phyloP scores from a whole-genome alignment of 1,284 basidiomycete species.

The Pseudozyma thailandica region DNA sequence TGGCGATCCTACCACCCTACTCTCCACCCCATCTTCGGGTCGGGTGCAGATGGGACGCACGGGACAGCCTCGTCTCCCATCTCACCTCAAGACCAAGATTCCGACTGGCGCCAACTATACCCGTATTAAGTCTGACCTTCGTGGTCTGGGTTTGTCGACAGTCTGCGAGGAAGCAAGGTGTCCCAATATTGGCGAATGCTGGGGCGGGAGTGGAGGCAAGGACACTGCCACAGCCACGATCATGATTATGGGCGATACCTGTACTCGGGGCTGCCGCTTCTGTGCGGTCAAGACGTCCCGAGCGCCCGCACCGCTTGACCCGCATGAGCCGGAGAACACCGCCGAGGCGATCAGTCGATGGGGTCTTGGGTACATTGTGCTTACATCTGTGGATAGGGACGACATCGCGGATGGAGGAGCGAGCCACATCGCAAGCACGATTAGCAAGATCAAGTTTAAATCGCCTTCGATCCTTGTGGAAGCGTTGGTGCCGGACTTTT shows the following conservation, averaged over 20 bases:
- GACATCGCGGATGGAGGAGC: conserved; percentile 93
- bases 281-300: conserved; percentile 96
- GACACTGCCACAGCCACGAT: conserved; percentile 84
- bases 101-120: conserved; percentile 89
- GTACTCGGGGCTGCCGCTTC: conserved; percentile 96
- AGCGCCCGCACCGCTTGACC: conserved; percentile 87
- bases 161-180: conserved; percentile 99
- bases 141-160: conserved; percentile 90
- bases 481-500: conserved; percentile 95
- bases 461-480: conserved; percentile 95
- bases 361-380: conserved; percentile 97
- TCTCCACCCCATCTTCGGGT: conserved; percentile 8
- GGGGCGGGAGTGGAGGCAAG: conserved; percentile 84
- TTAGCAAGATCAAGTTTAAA: conserved; percentile 91
- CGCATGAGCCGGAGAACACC: conserved; percentile 97
- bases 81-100: conserved; percentile 83
- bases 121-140: conserved; percentile 92
- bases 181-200: conserved; percentile 99
- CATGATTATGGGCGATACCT: conserved; percentile 99
- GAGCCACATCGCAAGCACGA: conserved; percentile 92
- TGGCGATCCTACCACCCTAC: conserved; percentile 25
- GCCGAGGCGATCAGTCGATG: conserved; percentile 97
- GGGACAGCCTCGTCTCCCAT: conserved; percentile 76
- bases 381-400: conserved; percentile 96
- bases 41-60: conserved; percentile 60